Percentiles rank a stretch among this genome's conserved stretches.
Conservation (phyloP, 2,329 filamentous ascomycete species). For the Xylogone sp. region DNA sequence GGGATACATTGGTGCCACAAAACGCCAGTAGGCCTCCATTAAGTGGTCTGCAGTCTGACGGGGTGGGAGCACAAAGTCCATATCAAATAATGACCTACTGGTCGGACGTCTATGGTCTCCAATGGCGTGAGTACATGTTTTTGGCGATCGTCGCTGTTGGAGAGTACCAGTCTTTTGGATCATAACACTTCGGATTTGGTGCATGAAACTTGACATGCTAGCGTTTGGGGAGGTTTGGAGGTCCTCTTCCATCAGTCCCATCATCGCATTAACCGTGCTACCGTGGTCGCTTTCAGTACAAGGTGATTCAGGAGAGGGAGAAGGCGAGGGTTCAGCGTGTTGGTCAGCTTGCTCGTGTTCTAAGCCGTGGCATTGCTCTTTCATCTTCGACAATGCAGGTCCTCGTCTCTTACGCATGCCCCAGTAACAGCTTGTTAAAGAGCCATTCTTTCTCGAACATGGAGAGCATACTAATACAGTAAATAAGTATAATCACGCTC, state of each 20-base stretch:
- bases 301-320: background rate
- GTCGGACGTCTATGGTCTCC: background rate
- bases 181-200: background rate
- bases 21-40: slow-evolving; percentile 42
- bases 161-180: background rate
- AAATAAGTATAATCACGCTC: background rate
- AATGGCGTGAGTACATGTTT: background rate
- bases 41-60: slow-evolving; percentile 41
- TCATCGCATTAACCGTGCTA: background rate
- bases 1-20: slow-evolving; percentile 42
- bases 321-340: background rate
- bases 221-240: background rate
- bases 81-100: background rate
- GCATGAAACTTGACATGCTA: background rate
- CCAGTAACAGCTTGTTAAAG: background rate
- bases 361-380: background rate
- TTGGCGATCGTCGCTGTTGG: background rate
- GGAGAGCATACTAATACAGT: background rate
- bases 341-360: background rate
- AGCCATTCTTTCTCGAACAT: background rate
- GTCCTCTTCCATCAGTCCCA: background rate
- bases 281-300: background rate
- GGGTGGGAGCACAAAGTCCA: slow-evolving; percentile 36
- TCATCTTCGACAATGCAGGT: background rate
- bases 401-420: background rate